Conservation (phyloP, 148 eudicot genomes). For the Dianthus caryophyllus region DNA sequence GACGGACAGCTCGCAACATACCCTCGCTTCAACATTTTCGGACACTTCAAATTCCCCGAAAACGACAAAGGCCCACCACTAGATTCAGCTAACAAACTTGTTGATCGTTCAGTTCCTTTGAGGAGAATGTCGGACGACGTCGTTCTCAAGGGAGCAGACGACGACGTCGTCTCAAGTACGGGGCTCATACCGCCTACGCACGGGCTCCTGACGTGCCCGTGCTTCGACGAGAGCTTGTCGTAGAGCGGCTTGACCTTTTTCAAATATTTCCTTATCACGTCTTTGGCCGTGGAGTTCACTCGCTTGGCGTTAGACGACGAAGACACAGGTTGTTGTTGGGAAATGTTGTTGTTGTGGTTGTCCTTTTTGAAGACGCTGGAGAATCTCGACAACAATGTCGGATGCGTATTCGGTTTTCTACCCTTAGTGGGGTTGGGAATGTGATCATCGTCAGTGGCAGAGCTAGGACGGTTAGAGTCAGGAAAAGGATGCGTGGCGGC, state of each 20-base stretch:
- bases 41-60: slow-evolving; percentile 60
- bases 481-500: slow-evolving; percentile 46
- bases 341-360: background rate
- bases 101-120: slow-evolving; percentile 10
- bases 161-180: slow-evolving; percentile 9
- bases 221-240: slow-evolving; percentile 53
- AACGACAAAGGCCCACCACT: slow-evolving; percentile 1
- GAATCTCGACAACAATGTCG: slow-evolving; percentile 51
- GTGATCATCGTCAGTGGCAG: slow-evolving; percentile 56
- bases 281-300: slow-evolving; percentile 56
- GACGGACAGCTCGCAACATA: slow-evolving; percentile 73
- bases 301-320: slow-evolving; percentile 20
- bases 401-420: slow-evolving; percentile 12
- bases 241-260: slow-evolving; percentile 80
- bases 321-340: no score
- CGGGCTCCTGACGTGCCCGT: slow-evolving; percentile 4
- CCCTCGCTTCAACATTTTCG: slow-evolving; percentile 32
- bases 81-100: background rate
- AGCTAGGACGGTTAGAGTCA: slow-evolving; percentile 68
- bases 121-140: slow-evolving; percentile 1
- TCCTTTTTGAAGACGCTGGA: slow-evolving; percentile 63
- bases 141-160: slow-evolving; percentile 2
- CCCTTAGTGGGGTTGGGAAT: background rate
- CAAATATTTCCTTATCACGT: slow-evolving; percentile 63
- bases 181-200: background rate